Percentiles rank a stretch among this genome's conserved stretches.
phyloP scores from a whole-genome alignment of 192 early-diverging fungal species.

The Jimgerdemannia lactiflua region DNA sequence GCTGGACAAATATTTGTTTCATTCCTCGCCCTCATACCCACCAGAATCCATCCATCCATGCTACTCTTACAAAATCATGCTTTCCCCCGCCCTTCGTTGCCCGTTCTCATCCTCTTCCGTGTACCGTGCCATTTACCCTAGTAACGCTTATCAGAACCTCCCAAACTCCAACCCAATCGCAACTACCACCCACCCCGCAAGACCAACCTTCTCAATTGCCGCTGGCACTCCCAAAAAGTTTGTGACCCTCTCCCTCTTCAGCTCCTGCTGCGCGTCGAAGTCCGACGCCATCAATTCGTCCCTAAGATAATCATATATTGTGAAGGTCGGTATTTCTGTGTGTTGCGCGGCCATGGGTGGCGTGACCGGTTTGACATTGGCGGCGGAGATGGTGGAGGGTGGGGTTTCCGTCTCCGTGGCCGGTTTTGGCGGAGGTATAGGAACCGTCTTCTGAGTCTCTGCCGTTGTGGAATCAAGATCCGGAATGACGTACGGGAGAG shows the following conservation, averaged over 20 bases:
- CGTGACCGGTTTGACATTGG: background rate
- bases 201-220: slow-evolving; percentile 80
- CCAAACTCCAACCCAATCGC: background rate
- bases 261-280: slow-evolving; percentile 68
- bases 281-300: slow-evolving; percentile 64
- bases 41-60: background rate
- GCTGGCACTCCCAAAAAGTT: slow-evolving; percentile 88
- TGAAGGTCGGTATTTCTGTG: slow-evolving; percentile 17
- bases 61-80: background rate
- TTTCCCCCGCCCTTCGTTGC: no score
- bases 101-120: no score
- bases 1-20: background rate
- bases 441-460: no score
- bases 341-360: background rate
- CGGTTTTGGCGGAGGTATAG: no score
- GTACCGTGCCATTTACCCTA: no score
- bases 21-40: background rate
- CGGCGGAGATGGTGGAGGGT: background rate
- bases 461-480: no score
- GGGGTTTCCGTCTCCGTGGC: background rate
- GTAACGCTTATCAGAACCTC: background rate
- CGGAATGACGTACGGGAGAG: no score
- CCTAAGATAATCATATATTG: slow-evolving; percentile 57
- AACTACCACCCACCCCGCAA: background rate
- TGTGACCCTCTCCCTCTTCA: slow-evolving; percentile 83